These are phyloP conservation scores for Quercus agrifolia DNA, from an alignment of 306 rosid genomes.

Conservation along the genomic window DNA sequence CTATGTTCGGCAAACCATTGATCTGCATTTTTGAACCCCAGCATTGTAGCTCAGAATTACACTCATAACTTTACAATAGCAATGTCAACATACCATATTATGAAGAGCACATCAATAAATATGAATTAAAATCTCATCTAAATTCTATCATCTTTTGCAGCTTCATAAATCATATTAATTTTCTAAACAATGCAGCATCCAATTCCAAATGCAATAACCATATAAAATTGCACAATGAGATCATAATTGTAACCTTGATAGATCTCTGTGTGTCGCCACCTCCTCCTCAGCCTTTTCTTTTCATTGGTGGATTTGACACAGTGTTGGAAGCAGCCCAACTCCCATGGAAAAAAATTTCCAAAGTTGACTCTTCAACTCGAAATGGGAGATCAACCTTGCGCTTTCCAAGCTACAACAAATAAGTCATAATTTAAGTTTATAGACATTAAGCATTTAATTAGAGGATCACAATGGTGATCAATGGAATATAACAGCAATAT, in stretches of 20 bases:
- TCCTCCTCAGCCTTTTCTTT: constrained; percentile 60
- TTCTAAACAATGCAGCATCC: background rate
- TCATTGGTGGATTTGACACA: too few species aligned
- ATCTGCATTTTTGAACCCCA: background rate
- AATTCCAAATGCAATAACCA: constrained; percentile 1
- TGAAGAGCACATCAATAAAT: background rate
- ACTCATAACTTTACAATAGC: background rate
- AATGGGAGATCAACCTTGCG: too few species aligned
- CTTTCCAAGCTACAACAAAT: too few species aligned
- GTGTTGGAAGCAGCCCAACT: too few species aligned
- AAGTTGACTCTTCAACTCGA: too few species aligned
- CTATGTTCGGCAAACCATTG: background rate
- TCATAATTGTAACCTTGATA: constrained; percentile 56
- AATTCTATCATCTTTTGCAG: background rate
- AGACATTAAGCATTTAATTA: too few species aligned
- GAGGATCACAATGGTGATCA: too few species aligned
- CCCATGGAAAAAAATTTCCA: too few species aligned
- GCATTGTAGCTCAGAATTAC: background rate
- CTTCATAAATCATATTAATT: background rate
- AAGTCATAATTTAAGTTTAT: too few species aligned
- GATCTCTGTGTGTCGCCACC: constrained; percentile 87
- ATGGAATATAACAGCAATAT: too few species aligned
- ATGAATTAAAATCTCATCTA: background rate
- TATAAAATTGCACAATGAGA: constrained; percentile 5
- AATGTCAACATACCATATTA: background rate